These are phyloP conservation scores for Teratosphaeria epicoccoides DNA, from an alignment of 2,329 filamentous ascomycete species.

Conservation along the genomic window DNA sequence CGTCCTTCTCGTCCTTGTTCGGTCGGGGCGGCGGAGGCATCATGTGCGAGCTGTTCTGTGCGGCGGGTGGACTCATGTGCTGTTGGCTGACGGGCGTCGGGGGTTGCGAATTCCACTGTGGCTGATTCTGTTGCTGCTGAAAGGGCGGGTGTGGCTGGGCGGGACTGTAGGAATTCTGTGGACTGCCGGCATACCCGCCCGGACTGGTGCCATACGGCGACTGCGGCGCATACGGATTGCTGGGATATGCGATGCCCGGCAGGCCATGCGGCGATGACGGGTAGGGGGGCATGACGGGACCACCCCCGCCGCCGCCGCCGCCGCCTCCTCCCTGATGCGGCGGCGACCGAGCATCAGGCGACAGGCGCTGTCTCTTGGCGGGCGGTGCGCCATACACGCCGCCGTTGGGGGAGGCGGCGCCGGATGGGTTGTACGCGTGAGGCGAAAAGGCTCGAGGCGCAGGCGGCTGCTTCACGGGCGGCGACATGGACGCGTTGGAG, in stretches of 20 bases:
- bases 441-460: constrained; percentile 20
- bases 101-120: constrained; percentile 11
- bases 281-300: constrained; percentile 26
- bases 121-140: constrained; percentile 7
- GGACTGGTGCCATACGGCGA: constrained; percentile 18
- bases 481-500: constrained; percentile 22
- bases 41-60: constrained; percentile 10
- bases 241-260: constrained; percentile 23
- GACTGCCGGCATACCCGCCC: constrained; percentile 14
- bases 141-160: constrained; percentile 20
- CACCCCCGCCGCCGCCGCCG: constrained; percentile 29
- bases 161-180: constrained; percentile 23
- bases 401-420: constrained; percentile 24
- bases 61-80: constrained; percentile 6
- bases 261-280: constrained; percentile 23
- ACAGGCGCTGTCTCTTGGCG: constrained; percentile 62
- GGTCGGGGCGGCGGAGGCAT: constrained; percentile 57
- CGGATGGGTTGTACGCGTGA: constrained; percentile 40
- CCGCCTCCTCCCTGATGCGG: constrained; percentile 28
- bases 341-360: constrained; percentile 54
- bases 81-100: constrained; percentile 6
- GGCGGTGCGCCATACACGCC: constrained; percentile 45
- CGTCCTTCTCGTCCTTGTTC: constrained; percentile 44
- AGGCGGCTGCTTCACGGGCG: constrained; percentile 20
- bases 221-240: constrained; percentile 31